Evolutionary conservation across 1,284 basidiomycete species (phyloP), one percentile per base, ranked within the genome.

Genomic region (Leccinum huronense): DNA sequence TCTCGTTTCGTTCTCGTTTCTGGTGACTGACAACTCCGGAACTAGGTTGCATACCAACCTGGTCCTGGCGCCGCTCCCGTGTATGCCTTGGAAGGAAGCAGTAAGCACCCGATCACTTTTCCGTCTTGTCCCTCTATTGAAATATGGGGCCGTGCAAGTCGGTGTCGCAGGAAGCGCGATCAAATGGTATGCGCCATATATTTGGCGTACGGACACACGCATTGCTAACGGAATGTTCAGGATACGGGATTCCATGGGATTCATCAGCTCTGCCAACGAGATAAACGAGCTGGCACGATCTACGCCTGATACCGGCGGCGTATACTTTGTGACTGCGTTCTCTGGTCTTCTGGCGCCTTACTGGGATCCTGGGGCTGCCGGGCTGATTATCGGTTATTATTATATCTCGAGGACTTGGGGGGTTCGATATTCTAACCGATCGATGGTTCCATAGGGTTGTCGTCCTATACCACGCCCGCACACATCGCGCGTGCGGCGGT

Each of bases 251-350:
- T 90, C 92, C 42, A 87, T 99, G 83, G 80, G 83, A 30, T 78
- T 99, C 68, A 97, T 99, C 73, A 78, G 87, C 54, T 85, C 89
- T 48, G 92, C 95, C 1, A 78, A 77, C 19, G 93, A 98, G 65
- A 91, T 98, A 72, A 97, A 98, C 73, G 83, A 83, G 16, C 84
- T 98, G 48, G 96, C 95, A 1, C 86, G 84, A 5, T 84, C 88
- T 55, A 94, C 91, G 54, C 79, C 87, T 16, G 87, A 91, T 72
- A 91, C 94, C 0, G 96, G 93, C 55, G 97, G 97, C n/a, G 84
- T 98, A 42, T 98, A 95, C 81, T 99, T 99, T 73, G 97, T 99
- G 48, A 97, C 97, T 1, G 96, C 94, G 9, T 97, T 98, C 81
- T 91, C 90, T 61, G 96, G 95, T 66, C 83, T 98, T 40, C 86